Base-by-base conservation (phyloP, 2,329 filamentous ascomycete species). In the Westerdykella sp. region DNA sequence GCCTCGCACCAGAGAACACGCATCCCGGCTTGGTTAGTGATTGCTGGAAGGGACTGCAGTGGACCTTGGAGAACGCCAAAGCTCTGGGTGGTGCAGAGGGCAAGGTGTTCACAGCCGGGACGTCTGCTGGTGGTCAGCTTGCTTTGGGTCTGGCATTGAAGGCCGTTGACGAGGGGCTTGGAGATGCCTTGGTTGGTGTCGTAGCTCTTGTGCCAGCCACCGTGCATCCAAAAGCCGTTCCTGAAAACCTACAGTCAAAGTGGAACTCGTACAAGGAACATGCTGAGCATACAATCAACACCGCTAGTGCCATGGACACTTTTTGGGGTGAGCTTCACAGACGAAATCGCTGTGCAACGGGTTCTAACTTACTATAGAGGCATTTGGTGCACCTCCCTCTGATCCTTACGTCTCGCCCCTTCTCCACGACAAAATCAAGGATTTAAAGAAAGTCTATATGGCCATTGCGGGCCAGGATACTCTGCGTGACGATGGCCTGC, bases 61-160 rank as follows among this genome's bases (percentile, higher is more conserved):
- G 63, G 65, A 56, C 56, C 1, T 41, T 67, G 32, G 32, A 47
- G 10, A 57, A 62, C 40, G 45, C 56, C 2, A 50, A 51, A n/a
- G 47, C 45, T 35, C 25, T 62, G 42, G 49, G 62, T 44, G 44
- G 60, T 34, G 34, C 46, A 28, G 37, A 49, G 40, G 52, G 48
- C 39, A 67, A 66, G 40, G 57, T 65, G 14, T 58, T 68, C 32
- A 63, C 60, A 1, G 56, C 62, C 10, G 69, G 69, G 15, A 56
- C 56, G 4, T 70, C 67, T 7, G 69, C 69, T 11, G 69, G 69
- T 25, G 68, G 56, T 13, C 61, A 63, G 16, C 50, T 70, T 15
- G 65, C 67, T 0, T 56, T 71, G 7, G 60, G 59, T 10, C 45
- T 60, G 12, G 68, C 66, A 15, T 55, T 71, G 43, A 62, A 55